Evolutionary conservation across 768 basidiomycete genomes (phyloP).

Genomic region (Leccinum barrowsii): DNA sequence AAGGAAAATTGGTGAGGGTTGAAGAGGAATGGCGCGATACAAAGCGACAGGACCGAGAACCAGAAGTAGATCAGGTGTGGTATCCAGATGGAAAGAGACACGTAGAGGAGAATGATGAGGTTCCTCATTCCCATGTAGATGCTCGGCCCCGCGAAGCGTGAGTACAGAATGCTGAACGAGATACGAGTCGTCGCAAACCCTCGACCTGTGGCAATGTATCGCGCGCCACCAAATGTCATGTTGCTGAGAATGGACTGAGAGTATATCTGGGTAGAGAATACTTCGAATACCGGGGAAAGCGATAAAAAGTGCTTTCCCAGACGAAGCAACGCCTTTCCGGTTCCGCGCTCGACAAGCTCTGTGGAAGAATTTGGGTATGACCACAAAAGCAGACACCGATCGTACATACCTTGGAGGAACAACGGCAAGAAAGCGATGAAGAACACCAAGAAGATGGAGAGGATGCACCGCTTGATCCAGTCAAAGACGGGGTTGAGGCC

Average conservation of each 20-base stretch:
- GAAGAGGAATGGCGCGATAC: slow-evolving; percentile 97
- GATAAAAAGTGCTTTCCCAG: slow-evolving; percentile 97
- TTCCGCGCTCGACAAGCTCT: slow-evolving; percentile 97
- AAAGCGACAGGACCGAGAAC: slow-evolving; percentile 92
- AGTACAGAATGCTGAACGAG: slow-evolving; percentile 94
- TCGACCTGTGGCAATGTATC: slow-evolving; percentile 56
- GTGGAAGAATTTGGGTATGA: slow-evolving; percentile 5
- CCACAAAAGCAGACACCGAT: neutral
- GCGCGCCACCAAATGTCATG: slow-evolving; percentile 78
- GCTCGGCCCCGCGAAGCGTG: slow-evolving; percentile 98
- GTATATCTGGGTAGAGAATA: slow-evolving; percentile 98
- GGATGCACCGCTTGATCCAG: slow-evolving; percentile 95
- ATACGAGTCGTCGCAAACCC: slow-evolving; percentile 98
- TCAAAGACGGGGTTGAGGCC: slow-evolving; percentile 95
- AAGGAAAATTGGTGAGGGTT: slow-evolving; percentile 99
- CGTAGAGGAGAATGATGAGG: slow-evolving; percentile 83
- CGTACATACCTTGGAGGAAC: slow-evolving; percentile 81
- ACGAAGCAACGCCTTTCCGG: slow-evolving; percentile 90
- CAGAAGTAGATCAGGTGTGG: slow-evolving; percentile 98
- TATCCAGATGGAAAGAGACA: slow-evolving; percentile 89
- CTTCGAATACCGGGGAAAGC: slow-evolving; percentile 95
- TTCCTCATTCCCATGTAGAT: slow-evolving; percentile 99
- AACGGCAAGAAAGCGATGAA: slow-evolving; percentile 95
- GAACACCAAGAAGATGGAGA: slow-evolving; percentile 99
- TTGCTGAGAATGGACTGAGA: slow-evolving; percentile 96